Base-by-base conservation (phyloP, 352 stramenopile genomes). In the Globisporangium spiculum region DNA sequence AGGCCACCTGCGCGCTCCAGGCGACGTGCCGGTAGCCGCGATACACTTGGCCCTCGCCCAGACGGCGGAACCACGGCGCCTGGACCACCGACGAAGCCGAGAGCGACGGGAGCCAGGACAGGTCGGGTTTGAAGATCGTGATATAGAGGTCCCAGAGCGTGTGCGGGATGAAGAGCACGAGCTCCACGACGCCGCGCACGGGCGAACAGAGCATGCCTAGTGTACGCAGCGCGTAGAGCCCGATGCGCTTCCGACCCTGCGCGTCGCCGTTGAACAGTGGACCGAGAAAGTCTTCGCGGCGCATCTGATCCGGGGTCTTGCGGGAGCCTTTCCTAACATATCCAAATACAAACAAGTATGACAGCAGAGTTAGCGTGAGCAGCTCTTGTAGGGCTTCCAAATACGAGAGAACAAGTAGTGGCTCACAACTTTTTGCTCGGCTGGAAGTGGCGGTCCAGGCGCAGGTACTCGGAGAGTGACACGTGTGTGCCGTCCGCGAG, bases 381-480 rank as follows among this genome's bases (percentile, higher is more conserved):
- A n/a, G 16, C 4, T 20, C 41, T 48, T n/a, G 5, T 9, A 48
- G 16, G 4, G 4, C 41, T 48, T n/a, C 16, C 38, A 44, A 26
- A 50, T 36, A 24, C 4, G 34, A 18, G 26, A 24, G 1, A 10
- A 44, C 12, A 0, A 57, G 61, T 54, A 59, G 75, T 26, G 60
- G 74, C 68, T 62, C 72, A 79, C 75, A 87, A 88, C 79, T 69
- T 89, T 73, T 84, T 88, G 63, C 67, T 76, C 46, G 69, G 32
- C 3, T 46, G 50, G 27, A 38, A 38, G 56, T 69, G 44, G 64
- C 78, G 76, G 34, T 80, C 67, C 74, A 90, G 77, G 55, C 82
- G 83, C 26, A 93, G 57, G 64, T 91, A 93, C 26, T 90, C 83
- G 8, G 76, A 67, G 0, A 93, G 72, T 56, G 81, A 81, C 34